Base-by-base conservation (phyloP, 495 filamentous ascomycete species). In the Xylaria acuta region DNA sequence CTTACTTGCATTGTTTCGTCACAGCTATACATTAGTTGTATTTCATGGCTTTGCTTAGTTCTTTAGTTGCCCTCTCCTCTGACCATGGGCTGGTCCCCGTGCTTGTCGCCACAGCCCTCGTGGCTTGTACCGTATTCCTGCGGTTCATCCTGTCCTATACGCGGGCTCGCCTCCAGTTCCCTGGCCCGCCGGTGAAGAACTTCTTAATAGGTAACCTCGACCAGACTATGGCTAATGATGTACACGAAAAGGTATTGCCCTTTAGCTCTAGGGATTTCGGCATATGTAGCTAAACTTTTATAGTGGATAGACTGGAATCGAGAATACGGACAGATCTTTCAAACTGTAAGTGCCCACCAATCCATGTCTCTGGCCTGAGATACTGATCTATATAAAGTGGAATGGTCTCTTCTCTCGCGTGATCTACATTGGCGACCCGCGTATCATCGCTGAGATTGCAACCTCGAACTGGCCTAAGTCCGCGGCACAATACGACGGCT, bases 261-360 rank as follows among this genome's bases (percentile, higher is more conserved):
- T 51, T 12, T 38, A 18, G 0, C 22, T 40, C 56, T 5, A 12
- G n/a, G 8, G 0, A 40, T 25, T 60, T 62, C n/a, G 6, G 11
- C 25, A 12, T 6, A 8, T n/a, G 25, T 38, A 38, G 41, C 67
- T 62, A n/a, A 70, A 32, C 5, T 49, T 47, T 3, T 49, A 5
- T 60, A 70, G 67, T 70, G 67, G 67, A 51, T 70, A 60, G 20
- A 62, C 27, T 70, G 67, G 67, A 70, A 70, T 58, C 67, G 67
- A 40, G 54, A 70, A 49, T 70, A 70, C 36, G 67, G 67, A 30
- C 67, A 70, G 1, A 20, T 70, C 56, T 70, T 62, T 18, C 67
- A 69, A 41, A 69, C 67, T 36, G 67, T 69, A 7, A 62, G 67
- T 62, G 20, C 43, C 36, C 30, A 3, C 30, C 20, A 1, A 11